Conservation (phyloP, 2,329 filamentous ascomycete genomes). For the Aspergillus candidus region DNA sequence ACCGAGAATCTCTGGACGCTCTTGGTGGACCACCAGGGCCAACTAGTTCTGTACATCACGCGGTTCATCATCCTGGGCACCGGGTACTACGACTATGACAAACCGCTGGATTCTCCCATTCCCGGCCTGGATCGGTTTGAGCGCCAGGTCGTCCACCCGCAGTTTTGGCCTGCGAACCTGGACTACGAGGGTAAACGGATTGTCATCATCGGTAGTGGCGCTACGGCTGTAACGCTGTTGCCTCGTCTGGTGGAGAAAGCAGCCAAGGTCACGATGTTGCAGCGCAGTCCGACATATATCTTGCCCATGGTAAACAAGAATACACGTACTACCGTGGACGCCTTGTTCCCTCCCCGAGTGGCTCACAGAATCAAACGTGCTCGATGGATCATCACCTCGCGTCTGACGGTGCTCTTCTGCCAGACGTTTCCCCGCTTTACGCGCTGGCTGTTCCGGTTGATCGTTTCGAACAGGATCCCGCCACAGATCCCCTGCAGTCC, state of each 20-base stretch:
- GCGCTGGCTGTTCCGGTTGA: conserved; percentile 38
- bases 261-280: conserved; percentile 64
- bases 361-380: conserved; percentile 22
- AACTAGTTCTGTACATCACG: background rate
- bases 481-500: conserved; percentile 47
- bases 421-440: conserved; percentile 46
- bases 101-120: conserved; percentile 53
- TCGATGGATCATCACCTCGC: conserved; percentile 41
- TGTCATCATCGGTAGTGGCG: conserved; percentile 66
- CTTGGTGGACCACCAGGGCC: conserved; percentile 25
- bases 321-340: background rate
- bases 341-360: conserved; percentile 1
- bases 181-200: conserved; percentile 60
- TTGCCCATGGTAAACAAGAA: conserved; percentile 39
- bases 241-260: conserved; percentile 61
- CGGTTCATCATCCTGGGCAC: conserved; percentile 52
- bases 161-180: conserved; percentile 64
- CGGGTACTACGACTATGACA: conserved; percentile 66
- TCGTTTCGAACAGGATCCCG: conserved; percentile 48
- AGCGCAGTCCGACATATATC: conserved; percentile 66
- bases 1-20: conserved; percentile 47
- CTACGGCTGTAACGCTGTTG: conserved; percentile 68
- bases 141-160: conserved; percentile 58
- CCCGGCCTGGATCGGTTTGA: conserved; percentile 60
- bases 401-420: conserved; percentile 47